A percentile compares a stretch with the other conserved stretches of the same genome.
Evolutionary conservation across 805 yeast genomes (phyloP).

Genomic region (Gaillardinia entomophila): DNA sequence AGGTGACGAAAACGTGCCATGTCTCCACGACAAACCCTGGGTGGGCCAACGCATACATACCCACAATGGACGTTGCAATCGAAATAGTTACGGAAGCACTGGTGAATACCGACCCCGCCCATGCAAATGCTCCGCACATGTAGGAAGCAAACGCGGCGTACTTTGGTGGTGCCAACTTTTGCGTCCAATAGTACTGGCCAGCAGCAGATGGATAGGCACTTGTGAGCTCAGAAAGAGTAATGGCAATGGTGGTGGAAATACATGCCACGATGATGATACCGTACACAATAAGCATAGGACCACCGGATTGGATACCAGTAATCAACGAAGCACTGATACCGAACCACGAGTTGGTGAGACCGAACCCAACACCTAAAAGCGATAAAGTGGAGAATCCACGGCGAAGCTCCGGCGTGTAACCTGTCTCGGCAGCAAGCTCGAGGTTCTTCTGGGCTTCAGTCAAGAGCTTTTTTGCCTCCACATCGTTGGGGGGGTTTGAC

Average conservation of each 20-base stretch:
- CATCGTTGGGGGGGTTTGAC: background rate
- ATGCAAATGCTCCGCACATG: slow-evolving; percentile 57
- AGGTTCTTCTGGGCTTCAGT: slow-evolving; percentile 18
- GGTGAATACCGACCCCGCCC: slow-evolving; percentile 58
- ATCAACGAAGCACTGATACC: slow-evolving; percentile 53
- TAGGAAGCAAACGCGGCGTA: slow-evolving; percentile 47
- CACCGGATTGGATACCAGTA: slow-evolving; percentile 53
- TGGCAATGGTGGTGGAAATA: slow-evolving; percentile 43
- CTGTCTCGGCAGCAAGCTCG: slow-evolving; percentile 21
- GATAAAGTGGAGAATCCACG: slow-evolving; percentile 38
- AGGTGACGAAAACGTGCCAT: slow-evolving; percentile 53
- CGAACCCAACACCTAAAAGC: slow-evolving; percentile 53
- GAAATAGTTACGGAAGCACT: slow-evolving; percentile 55
- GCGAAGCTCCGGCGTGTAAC: slow-evolving; percentile 18
- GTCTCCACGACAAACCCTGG: slow-evolving; percentile 33
- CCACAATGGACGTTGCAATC: slow-evolving; percentile 46
- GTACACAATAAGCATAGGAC: slow-evolving; percentile 51
- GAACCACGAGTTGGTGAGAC: slow-evolving; percentile 57
- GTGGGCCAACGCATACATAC: slow-evolving; percentile 38
- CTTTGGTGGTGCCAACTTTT: slow-evolving; percentile 46
- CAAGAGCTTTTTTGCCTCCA: slow-evolving; percentile 5
- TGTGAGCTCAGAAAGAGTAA: slow-evolving; percentile 48
- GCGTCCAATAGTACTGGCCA: slow-evolving; percentile 57
- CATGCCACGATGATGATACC: slow-evolving; percentile 49
- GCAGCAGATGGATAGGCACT: slow-evolving; percentile 53